Evolutionary conservation across 2,329 filamentous ascomycete species (phyloP).

Genomic region (Botrytis fragariae): DNA sequence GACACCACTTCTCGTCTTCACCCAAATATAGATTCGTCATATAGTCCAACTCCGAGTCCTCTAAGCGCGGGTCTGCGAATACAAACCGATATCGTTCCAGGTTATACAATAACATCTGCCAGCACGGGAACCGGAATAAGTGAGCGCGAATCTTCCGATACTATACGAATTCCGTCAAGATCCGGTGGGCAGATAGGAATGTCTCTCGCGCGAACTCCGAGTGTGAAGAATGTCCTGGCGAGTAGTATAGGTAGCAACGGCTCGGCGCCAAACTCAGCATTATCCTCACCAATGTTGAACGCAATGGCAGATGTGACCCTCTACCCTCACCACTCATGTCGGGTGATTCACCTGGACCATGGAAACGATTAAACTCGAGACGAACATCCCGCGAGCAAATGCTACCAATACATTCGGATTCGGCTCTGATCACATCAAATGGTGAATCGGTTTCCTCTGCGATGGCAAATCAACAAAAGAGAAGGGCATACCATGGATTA

Average conservation of each 20-base stretch:
- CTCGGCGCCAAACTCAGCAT: conserved; percentile 61
- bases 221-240: conserved; percentile 54
- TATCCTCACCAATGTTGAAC: conserved; percentile 71
- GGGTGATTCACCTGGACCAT: conserved; percentile 63
- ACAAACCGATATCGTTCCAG: conserved; percentile 40
- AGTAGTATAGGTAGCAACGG: conserved; percentile 46
- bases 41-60: conserved; percentile 28
- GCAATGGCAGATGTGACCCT: conserved; percentile 76
- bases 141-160: conserved; percentile 26
- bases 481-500: conserved; percentile 55
- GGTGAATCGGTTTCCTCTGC: conserved; percentile 54
- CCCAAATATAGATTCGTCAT: conserved; percentile 21
- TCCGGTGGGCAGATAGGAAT: conserved; percentile 32
- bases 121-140: conserved; percentile 24
- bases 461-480: conserved; percentile 52
- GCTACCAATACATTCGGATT: conserved; percentile 42
- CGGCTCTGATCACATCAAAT: conserved; percentile 50
- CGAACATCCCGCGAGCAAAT: conserved; percentile 49
- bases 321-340: conserved; percentile 71
- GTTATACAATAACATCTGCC: conserved; percentile 32
- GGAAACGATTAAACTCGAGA: conserved; percentile 53
- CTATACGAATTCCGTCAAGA: conserved; percentile 21
- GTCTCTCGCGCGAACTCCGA: conserved; percentile 58
- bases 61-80: conserved; percentile 38
- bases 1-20: conserved; percentile 31